Evolutionary conservation across 306 rosid species (phyloP), one percentile per base, ranked within the genome.

Genomic region (Lathyrus aphaca): DNA sequence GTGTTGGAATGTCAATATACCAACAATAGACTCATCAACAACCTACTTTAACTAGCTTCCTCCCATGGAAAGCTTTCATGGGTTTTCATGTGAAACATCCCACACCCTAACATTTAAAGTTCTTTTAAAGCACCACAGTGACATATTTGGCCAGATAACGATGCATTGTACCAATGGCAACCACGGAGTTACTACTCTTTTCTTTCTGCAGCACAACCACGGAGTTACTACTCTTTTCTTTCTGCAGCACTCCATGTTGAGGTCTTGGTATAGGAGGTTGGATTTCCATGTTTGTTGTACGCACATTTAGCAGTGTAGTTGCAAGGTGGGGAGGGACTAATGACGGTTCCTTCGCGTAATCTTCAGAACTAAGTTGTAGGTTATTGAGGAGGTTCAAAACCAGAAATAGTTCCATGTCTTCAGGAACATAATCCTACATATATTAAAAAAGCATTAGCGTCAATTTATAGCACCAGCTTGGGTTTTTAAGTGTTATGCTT

Each of bases 131-230:
- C 63, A 94, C 99, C 73, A 87, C 95, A 1, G 97, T 87, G 66
- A 94, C 99, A 71, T 95, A 95, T 80, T 94, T 94, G 53, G 92
- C 88, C 39, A 78, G 21, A 49, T 88, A 94, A 75, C 99, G 81
- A 62, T 91, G 86, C 63, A 95, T 91, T 27, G 87, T 75, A 32
- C 99, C 97, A 2, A 94, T 89, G 1, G 99, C 96, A 43, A 94
- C 96, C 59, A 94, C 92, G 3, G 96, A 81, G n/a, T 92, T 95
- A 50, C 90, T 83, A 45, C 80, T 71, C 82, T 82, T 89, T 78
- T 85, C 92, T 83, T 84, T 91, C 81, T 91, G 97, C n/a, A n/a
- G n/a, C n/a, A n/a, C n/a, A n/a, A n/a, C n/a, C n/a, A n/a, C 92
- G 4, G 97, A 81, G 16, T 92, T 96, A 49, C 90, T 82, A 44